Evolutionary conservation across 768 basidiomycete species (phyloP).

Genomic region (Botryobasidium botryosum): DNA sequence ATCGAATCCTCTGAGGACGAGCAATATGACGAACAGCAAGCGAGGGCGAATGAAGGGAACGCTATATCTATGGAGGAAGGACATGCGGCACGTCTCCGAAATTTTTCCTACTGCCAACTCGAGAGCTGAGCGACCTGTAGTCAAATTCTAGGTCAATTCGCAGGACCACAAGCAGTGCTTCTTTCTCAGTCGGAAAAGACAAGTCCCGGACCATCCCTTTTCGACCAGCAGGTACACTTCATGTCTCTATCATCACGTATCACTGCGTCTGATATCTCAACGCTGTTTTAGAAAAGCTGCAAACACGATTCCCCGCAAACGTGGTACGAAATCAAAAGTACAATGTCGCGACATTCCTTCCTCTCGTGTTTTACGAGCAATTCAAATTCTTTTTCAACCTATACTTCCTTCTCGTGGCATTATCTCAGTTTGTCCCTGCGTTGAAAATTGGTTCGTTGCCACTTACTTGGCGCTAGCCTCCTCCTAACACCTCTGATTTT

Average conservation of each 20-base stretch:
- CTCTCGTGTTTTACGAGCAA: conserved; percentile 94
- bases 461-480: neutral
- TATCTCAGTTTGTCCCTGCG: conserved; percentile 90
- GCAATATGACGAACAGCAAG: conserved; percentile 2
- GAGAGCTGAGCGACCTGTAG: neutral
- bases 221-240: conserved; percentile 39
- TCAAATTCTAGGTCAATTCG: neutral
- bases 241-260: neutral
- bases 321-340: conserved; percentile 97
- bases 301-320: conserved; percentile 64
- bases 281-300: conserved; percentile 41
- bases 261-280: conserved; percentile 5
- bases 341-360: conserved; percentile 90
- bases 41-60: neutral
- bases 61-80: neutral
- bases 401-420: conserved; percentile 91
- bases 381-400: conserved; percentile 99
- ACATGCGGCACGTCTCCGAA: conserved; percentile 1
- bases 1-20: neutral
- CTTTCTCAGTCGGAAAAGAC: conserved; percentile 29
- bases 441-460: conserved; percentile 70
- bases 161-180: neutral
- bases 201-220: conserved; percentile 67
- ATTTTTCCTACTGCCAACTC: neutral
- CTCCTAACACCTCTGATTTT: too few relatives aligned